Evolutionary conservation across 1,139 yeast genomes (phyloP), one percentile per base, ranked within the genome.

Genomic region (Wickerhamomyces sp.): DNA sequence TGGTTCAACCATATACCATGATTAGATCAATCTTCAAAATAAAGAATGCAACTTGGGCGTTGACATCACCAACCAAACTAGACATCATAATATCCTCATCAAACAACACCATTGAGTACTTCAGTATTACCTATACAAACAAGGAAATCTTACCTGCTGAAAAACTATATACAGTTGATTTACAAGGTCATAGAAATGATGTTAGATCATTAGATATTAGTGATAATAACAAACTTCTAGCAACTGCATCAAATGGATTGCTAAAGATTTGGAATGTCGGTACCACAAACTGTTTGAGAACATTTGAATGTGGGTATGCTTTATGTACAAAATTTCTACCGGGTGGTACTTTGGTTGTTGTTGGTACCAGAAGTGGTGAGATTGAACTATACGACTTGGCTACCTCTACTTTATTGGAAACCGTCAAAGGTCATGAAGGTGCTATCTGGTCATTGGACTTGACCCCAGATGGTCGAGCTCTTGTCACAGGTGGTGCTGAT

Each of bases 401-500:
- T 0, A 78, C 91, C 2, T 86, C 97, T 0, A 74, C 91, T 1
- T 61, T 83, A 55, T 59, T 87, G 7, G 89, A 84, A 55, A 71
- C 79, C 31, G 76, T 86, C n/a, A 83, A 81, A 49, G 96, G 95
- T 0, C 97, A 91, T 63, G 81, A 78, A 6, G 86, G 90, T 27
- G 89, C 97, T 1, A 78, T 93, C 41, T 94, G 98, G 98, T 82
- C 96, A 1, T 71, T 93, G 54, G 97, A 93, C 62, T 64, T 93
- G 36, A 81, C 94, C 1, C 78, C 84, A 9, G 96, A 93, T 65
- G 99, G 99, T 18, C 84, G 79, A 56, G 75, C 84, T 1, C 69
- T 93, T 50, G 82, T 91, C 1, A 87, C 98, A 10, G 99, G 98
- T 29, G 94, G 98, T 39, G 94, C 95, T 40, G 99, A 94, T 65